phyloP scores from a whole-genome alignment of 768 basidiomycete species.

The Rickenella mellea region DNA sequence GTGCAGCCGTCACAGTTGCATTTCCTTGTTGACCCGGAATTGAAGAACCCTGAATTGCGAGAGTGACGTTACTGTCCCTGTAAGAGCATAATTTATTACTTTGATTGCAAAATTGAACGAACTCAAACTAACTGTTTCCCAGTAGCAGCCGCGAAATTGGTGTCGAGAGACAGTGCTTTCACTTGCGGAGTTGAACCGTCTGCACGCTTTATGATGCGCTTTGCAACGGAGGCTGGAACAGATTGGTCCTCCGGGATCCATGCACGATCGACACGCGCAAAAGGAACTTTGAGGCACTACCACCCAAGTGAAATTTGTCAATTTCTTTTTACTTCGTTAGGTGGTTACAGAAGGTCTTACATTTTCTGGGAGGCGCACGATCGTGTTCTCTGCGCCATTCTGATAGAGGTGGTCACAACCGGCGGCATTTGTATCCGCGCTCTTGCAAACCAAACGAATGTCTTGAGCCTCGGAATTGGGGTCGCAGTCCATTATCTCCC shows the following conservation, averaged over 20 bases:
- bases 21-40: conserved; percentile 10
- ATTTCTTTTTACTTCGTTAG: background rate
- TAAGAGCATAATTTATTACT: background rate
- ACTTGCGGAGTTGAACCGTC: conserved; percentile 23
- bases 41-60: conserved; percentile 15
- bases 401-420: conserved; percentile 12
- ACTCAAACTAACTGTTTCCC: background rate
- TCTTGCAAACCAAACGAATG: conserved; percentile 7
- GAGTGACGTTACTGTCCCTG: conserved; percentile 17
- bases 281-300: conserved; percentile 18
- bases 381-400: conserved; percentile 8
- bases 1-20: background rate
- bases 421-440: background rate
- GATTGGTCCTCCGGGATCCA: conserved; percentile 35
- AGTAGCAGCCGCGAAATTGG: conserved; percentile 20
- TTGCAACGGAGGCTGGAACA: conserved; percentile 17
- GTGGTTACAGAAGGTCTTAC: background rate
- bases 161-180: conserved; percentile 31
- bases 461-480: conserved; percentile 1
- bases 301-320: background rate
- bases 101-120: background rate
- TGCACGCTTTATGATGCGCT: background rate
- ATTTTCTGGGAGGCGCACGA: conserved; percentile 11
- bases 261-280: conserved; percentile 27
- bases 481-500: conserved; percentile 11